Conservation (phyloP, 2,329 filamentous ascomycete species). For the Corinectria fuckeliana region DNA sequence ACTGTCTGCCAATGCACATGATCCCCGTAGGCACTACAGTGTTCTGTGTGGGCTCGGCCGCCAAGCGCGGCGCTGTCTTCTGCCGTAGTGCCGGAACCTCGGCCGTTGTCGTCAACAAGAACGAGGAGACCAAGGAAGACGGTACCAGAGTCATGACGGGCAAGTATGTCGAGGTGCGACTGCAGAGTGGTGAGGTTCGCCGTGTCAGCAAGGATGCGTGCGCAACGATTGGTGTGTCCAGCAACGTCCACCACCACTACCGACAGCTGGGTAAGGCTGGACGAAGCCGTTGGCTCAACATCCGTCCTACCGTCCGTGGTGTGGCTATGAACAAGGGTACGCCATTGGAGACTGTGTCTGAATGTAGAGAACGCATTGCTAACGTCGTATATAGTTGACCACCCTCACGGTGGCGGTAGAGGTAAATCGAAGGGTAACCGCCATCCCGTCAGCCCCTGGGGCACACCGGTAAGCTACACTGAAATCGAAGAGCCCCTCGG, state of each 20-base stretch:
- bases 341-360: constrained; percentile 35
- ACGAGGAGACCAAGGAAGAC: constrained; percentile 71
- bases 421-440: constrained; percentile 99
- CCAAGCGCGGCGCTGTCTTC: constrained; percentile 80
- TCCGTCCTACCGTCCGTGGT: constrained; percentile 94
- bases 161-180: constrained; percentile 80
- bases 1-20: constrained; percentile 95
- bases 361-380: constrained; percentile 12
- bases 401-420: constrained; percentile 98
- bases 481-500: neutral
- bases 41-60: constrained; percentile 83
- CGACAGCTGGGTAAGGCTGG: constrained; percentile 93
- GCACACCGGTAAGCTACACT: constrained; percentile 76
- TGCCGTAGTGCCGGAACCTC: constrained; percentile 95
- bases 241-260: constrained; percentile 92
- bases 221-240: constrained; percentile 91
- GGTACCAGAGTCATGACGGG: constrained; percentile 69
- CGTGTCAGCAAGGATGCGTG: constrained; percentile 91
- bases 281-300: constrained; percentile 90
- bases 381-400: constrained; percentile 67
- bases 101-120: constrained; percentile 87
- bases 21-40: constrained; percentile 93
- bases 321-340: constrained; percentile 96
- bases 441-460: constrained; percentile 95
- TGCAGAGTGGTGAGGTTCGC: constrained; percentile 93